Percentiles rank a stretch among this genome's conserved stretches.
These are phyloP conservation scores for Fusarium subglutinans DNA, from an alignment of 2,329 filamentous ascomycete genomes.

Conservation along the genomic window DNA sequence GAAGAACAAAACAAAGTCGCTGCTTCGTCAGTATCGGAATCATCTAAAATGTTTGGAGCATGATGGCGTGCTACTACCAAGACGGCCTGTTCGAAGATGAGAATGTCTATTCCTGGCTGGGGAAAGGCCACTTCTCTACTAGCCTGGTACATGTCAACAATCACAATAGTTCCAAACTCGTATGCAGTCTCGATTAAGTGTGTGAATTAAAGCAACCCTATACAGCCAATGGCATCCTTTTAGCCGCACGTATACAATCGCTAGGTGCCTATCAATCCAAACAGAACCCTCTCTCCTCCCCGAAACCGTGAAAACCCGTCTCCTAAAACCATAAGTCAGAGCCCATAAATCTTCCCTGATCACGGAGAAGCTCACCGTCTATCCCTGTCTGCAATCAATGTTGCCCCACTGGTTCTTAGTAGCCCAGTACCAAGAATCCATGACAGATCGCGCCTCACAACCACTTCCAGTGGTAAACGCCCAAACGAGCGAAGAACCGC, in stretches of 20 bases:
- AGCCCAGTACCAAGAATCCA: neutral
- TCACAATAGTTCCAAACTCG: neutral
- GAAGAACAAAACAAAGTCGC: neutral
- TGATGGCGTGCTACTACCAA: neutral
- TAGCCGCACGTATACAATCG: neutral
- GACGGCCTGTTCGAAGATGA: neutral
- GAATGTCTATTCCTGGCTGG: too few relatives aligned
- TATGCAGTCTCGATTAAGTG: neutral
- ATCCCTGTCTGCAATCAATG: neutral
- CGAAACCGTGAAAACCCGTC: rapidly evolving
- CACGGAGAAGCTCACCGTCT: rapidly evolving
- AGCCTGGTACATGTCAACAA: neutral
- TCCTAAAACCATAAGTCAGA: neutral
- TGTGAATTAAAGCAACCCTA: neutral
- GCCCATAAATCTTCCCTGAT: rapidly evolving
- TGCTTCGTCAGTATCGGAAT: neutral
- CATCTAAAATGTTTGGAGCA: neutral
- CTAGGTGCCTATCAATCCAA: neutral
- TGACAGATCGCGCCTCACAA: neutral
- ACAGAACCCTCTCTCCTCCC: neutral
- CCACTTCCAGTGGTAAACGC: neutral
- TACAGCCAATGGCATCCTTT: neutral
- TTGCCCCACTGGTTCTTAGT: neutral
- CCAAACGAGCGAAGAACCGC: neutral
- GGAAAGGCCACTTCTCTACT: neutral